A percentile compares a stretch with the other conserved stretches of the same genome.
phyloP scores from a whole-genome alignment of 352 stramenopile genomes.

The Globisporangium camurandrum region DNA sequence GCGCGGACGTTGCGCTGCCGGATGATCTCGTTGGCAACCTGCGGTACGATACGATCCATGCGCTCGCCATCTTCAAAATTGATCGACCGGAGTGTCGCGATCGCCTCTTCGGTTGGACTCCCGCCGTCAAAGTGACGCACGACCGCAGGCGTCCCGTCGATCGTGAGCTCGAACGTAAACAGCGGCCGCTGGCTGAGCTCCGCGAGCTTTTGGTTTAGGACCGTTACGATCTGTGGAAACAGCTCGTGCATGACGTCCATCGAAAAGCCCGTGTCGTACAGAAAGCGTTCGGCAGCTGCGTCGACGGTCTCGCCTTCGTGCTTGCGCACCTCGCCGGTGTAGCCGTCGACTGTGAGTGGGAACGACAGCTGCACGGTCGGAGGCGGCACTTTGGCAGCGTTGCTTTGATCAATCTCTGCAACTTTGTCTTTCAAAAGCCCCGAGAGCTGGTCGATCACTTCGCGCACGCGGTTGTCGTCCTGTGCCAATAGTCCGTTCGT shows the following conservation, averaged over 20 bases:
- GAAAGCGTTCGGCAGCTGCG: conserved; percentile 55
- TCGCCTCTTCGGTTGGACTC: conserved; percentile 48
- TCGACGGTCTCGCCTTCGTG: conserved; percentile 51
- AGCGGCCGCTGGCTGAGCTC: conserved; percentile 46
- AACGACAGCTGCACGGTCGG: conserved; percentile 51
- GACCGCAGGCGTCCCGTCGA: conserved; percentile 36
- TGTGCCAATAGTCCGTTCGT: conserved; percentile 48
- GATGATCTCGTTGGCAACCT: conserved; percentile 56
- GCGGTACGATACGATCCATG: conserved; percentile 42
- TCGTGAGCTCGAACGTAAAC: conserved; percentile 48
- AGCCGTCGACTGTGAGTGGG: conserved; percentile 46
- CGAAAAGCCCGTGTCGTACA: conserved; percentile 44
- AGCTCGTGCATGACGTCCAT: conserved; percentile 59
- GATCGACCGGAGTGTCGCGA: conserved; percentile 33
- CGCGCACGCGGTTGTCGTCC: conserved; percentile 38
- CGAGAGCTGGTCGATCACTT: conserved; percentile 61
- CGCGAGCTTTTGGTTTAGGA: conserved; percentile 53
- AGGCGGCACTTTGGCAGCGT: conserved; percentile 6
- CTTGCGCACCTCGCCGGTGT: conserved; percentile 42
- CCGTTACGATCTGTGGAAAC: conserved; percentile 45
- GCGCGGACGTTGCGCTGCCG: conserved; percentile 23
- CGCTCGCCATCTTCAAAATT: conserved; percentile 38
- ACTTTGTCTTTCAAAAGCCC: conserved; percentile 54
- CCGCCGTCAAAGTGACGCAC: conserved; percentile 65
- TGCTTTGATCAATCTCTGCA: conserved; percentile 46